Evolutionary conservation across 768 basidiomycete species (phyloP).

Genomic region (Lactifluus volemus): DNA sequence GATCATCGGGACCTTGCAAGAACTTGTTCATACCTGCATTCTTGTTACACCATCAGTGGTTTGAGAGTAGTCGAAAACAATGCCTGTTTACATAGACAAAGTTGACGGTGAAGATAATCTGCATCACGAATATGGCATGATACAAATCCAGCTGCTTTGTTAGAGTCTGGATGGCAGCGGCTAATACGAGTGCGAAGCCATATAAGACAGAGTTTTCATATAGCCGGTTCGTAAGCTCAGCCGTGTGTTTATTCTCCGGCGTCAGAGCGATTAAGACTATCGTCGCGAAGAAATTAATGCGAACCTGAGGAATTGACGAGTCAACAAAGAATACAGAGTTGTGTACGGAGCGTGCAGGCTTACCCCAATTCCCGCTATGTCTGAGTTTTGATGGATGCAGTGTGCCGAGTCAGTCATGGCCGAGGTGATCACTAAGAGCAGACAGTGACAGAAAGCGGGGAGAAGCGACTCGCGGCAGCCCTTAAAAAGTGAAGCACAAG

Average conservation of each 20-base stretch:
- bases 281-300: conserved; percentile 9
- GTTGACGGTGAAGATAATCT: not conserved
- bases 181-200: conserved; percentile 4
- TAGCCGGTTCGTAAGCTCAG: not conserved
- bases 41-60: not conserved
- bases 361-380: conserved; percentile 10
- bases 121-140: conserved; percentile 12
- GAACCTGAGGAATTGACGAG: not conserved
- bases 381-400: not conserved
- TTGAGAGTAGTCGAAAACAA: not conserved
- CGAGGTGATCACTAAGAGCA: no score
- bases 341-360: not conserved
- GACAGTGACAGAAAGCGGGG: not conserved
- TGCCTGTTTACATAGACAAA: conserved; percentile 3
- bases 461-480: not conserved
- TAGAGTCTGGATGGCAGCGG: conserved; percentile 1
- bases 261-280: not conserved
- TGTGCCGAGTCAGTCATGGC: not conserved
- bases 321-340: not conserved
- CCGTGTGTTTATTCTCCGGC: not conserved
- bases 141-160: conserved; percentile 4
- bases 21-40: not conserved
- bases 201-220: conserved; percentile 3
- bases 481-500: not conserved
- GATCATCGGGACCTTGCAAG: not conserved